These are phyloP conservation scores for Didymella segeticola DNA, from an alignment of 2,329 filamentous ascomycete genomes.

Conservation along the genomic window DNA sequence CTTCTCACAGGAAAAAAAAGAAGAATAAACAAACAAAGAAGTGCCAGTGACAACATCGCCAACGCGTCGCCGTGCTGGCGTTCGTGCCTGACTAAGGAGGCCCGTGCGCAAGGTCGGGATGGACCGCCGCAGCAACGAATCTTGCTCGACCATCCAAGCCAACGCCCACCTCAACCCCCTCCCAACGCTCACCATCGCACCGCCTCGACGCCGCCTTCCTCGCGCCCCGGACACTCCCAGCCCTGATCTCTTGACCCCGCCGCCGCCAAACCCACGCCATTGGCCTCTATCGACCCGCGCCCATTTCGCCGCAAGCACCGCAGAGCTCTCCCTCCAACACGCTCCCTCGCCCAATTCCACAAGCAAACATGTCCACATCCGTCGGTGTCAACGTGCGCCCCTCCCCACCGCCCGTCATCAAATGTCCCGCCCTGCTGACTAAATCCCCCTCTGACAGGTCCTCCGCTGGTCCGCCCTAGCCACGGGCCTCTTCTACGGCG, in stretches of 20 bases:
- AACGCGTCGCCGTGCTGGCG: neutral
- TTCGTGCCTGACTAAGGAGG: conserved; percentile 24
- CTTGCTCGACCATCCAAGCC: no score
- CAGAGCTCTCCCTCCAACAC: no score
- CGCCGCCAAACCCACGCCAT: conserved; percentile 35
- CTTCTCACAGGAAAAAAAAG: no score
- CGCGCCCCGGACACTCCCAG: no score
- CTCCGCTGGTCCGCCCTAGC: conserved; percentile 95
- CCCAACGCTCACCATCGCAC: no score
- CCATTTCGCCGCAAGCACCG: no score
- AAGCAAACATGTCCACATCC: conserved; percentile 52
- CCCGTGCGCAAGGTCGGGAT: conserved; percentile 8
- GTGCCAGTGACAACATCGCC: no score
- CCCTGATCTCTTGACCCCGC: no score
- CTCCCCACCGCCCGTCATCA: conserved; percentile 77
- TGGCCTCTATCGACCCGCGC: conserved; percentile 32
- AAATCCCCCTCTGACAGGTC: no score
- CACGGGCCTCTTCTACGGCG: conserved; percentile 91
- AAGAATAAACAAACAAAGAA: neutral
- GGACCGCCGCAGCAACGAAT: no score
- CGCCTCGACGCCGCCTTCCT: conserved; percentile 31
- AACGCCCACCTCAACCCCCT: no score
- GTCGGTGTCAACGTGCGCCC: conserved; percentile 61
- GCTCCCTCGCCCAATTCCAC: no score
- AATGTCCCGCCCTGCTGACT: conserved; percentile 98